Conservation (phyloP, 352 stramenopile species). For the Globisporangium yorkense region DNA sequence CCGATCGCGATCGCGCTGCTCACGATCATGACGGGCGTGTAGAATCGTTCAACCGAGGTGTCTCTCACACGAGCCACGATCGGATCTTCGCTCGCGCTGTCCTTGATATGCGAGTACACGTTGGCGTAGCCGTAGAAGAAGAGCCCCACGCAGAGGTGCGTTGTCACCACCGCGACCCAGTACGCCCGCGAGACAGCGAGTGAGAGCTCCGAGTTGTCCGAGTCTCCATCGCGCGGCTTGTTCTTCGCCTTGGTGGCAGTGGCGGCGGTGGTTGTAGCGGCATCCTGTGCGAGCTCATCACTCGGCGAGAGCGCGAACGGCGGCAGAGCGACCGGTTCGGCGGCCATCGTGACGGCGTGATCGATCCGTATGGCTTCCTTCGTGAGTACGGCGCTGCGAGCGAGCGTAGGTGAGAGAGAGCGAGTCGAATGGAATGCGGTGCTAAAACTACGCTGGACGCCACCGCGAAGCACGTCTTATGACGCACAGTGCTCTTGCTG, state of each 20-base stretch:
- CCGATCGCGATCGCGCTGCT: conserved; percentile 10
- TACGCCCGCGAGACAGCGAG: conserved; percentile 7
- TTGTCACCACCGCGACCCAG: conserved; percentile 1
- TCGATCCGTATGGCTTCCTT: too few relatives aligned
- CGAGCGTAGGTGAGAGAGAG: too few relatives aligned
- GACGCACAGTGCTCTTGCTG: too few relatives aligned
- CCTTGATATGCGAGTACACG: conserved; percentile 6
- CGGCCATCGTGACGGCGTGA: too few relatives aligned
- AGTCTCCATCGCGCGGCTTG: background rate
- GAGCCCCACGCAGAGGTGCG: conserved; percentile 1
- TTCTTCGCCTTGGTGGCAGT: background rate
- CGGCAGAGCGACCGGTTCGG: background rate
- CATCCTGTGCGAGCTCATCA: background rate
- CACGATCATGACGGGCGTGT: conserved; percentile 4
- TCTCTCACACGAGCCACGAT: background rate
- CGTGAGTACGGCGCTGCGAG: too few relatives aligned
- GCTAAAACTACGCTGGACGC: too few relatives aligned
- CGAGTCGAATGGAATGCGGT: too few relatives aligned
- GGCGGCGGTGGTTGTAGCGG: background rate
- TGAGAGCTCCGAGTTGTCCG: conserved; percentile 1
- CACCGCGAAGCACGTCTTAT: too few relatives aligned
- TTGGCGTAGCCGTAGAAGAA: conserved; percentile 12
- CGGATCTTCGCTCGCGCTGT: background rate
- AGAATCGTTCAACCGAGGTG: conserved; percentile 2
- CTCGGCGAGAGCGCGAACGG: conserved; percentile 6